Evolutionary conservation across 306 rosid genomes (phyloP), one percentile per base, ranked within the genome.

Genomic region (Glycyrrhiza uralensis): DNA sequence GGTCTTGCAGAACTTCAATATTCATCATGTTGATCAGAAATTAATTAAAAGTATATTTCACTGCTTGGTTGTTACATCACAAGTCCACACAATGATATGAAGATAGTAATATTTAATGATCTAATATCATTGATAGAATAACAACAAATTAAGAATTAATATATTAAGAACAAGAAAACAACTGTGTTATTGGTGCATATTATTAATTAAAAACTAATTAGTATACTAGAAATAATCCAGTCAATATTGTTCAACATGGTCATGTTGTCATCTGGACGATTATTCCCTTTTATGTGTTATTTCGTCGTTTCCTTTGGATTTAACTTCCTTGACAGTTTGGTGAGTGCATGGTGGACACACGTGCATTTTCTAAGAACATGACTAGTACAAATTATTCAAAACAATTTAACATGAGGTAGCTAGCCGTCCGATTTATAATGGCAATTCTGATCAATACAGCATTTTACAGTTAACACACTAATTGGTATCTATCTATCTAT

Each of bases 241-340:
- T 62, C 51, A 62, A 62, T 55, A 49, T 65, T 39, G 20, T 54
- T 71, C 62, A 67, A 66, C 73, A 58, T 50, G 62, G 33, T 66
- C 71, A 66, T 60, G 76, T 68, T 81, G 59, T 80, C 61, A 77
- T 77, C 14, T 63, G 81, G 86, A 82, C 85, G 89, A 84, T 85
- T 85, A 82, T 88, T 88, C 86, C 87, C 84, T 83, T 84, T 85
- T 75, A 60, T 80, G 77, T 82, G 64, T 73, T 52, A 12, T 75
- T 81, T 87, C 79, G 85, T 87, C 85, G 87, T 87, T 85, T 83
- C 81, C 77, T 46, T 77, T 83, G 89, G 83, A 83, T 63, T 77
- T 87, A 66, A 60, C 79, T 77, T 29, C 66, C 78, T 71, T 74
- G 71, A 72, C 78, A 79, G 85, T 71, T 87, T 63, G 69, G 58